Base-by-base conservation (phyloP, 2,329 filamentous ascomycete genomes). In the Fusarium sambucinum region DNA sequence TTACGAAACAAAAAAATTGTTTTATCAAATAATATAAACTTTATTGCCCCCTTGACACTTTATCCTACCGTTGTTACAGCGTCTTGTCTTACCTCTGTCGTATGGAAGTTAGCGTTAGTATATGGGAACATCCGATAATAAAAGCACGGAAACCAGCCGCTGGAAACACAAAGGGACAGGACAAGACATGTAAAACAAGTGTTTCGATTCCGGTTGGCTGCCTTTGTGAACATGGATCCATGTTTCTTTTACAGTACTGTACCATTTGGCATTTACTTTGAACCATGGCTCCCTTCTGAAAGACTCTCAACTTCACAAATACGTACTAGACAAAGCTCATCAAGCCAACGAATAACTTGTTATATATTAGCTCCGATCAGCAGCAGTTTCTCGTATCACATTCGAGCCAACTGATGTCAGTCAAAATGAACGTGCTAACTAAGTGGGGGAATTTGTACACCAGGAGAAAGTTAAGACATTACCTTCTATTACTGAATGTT, bases 41-140 rank as follows among this genome's bases (percentile, higher is more conserved):
- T 27, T 29, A 50, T 57, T 57, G 21, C 58, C 37, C 38, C 51
- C 33, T 63, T 51, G 17, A 12, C 27, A 6, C 17, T 21, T 29
- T 21, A 29, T 40, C 33, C 9, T 42, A 33, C 33, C 38, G 25
- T 33, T 37, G 27, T 37, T 45, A 38, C 58, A 45, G 25, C 25
- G 19, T 38, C 14, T 33, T 50, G 53, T 50, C 35, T 48, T 37
- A 38, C 45, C 33, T 42, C 16, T 21, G 11, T n/a, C n/a, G 46
- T 41, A 46, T 59, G 32, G 27, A 60, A 44, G 54, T 45, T 62
- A n/a, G 45, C 30, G 23, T 35, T 33, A 41, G 37, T 52, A 32
- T 38, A 41, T 45, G 59, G 55, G 59, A 51, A 68, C 54, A 62
- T 62, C 46, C 42, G 65, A 55, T 29, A 9, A 21, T 19, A 17